Percentiles rank a stretch among this genome's conserved stretches.
Evolutionary conservation across 192 early-diverging fungal species (phyloP).

Genomic region (Mortierella antarctica): DNA sequence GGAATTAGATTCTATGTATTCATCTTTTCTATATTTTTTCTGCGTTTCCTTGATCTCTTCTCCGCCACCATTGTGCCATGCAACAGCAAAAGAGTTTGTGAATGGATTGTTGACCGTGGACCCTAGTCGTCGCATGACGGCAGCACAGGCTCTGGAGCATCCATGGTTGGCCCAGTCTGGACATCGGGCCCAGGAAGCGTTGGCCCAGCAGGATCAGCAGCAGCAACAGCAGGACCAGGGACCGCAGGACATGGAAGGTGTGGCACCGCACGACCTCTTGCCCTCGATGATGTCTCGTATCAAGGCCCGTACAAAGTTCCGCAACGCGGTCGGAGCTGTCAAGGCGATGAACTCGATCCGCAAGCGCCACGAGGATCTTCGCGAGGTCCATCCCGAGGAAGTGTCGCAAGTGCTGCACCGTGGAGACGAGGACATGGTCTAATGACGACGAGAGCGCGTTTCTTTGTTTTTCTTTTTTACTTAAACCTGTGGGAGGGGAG

Average conservation of each 20-base stretch:
- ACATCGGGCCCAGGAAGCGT: slow-evolving; percentile 4
- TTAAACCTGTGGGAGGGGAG: too few species aligned
- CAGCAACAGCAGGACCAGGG: slow-evolving; percentile 10
- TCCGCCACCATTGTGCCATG: too few species aligned
- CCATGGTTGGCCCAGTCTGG: slow-evolving; percentile 70
- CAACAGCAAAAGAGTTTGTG: slow-evolving; percentile 78
- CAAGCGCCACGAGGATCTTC: slow-evolving; percentile 46
- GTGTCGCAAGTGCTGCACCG: slow-evolving; percentile 36
- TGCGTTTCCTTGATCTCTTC: background rate
- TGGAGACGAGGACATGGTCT: slow-evolving; percentile 49
- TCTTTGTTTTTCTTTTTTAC: background rate
- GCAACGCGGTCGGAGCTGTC: slow-evolving; percentile 67
- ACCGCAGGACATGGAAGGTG: slow-evolving; percentile 27
- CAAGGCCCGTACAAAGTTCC: slow-evolving; percentile 74
- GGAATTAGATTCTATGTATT: background rate
- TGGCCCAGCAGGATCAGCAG: slow-evolving; percentile 14
- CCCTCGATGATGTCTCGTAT: slow-evolving; percentile 72
- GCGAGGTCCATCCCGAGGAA: slow-evolving; percentile 39
- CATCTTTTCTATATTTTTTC: background rate
- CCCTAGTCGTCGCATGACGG: slow-evolving; percentile 78
- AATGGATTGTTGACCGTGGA: slow-evolving; percentile 70
- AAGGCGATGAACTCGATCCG: slow-evolving; percentile 50
- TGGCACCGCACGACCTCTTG: slow-evolving; percentile 62
- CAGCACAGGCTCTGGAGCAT: slow-evolving; percentile 77
- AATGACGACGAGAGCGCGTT: slow-evolving; percentile 10